A percentile compares a stretch with the other conserved stretches of the same genome.
These are phyloP conservation scores for Arxiozyma bovina DNA, from an alignment of 1,139 yeast species.

Conservation along the genomic window DNA sequence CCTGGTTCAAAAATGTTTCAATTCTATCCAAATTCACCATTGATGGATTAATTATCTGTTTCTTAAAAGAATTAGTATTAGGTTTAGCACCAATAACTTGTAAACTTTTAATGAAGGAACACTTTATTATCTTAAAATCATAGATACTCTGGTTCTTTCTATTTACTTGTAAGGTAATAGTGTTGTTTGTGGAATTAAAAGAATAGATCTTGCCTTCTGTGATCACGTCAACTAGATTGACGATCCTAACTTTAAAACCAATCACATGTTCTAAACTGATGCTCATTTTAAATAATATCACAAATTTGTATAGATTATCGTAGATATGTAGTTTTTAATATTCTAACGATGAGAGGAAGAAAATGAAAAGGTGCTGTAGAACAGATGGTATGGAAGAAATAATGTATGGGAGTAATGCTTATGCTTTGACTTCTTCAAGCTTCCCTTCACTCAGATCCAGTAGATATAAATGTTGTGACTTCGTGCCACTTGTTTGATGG, in stretches of 20 bases:
- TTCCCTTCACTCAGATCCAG: not conserved
- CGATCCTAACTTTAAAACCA: slow-evolving; percentile 47
- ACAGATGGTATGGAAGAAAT: not conserved
- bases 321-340: too few relatives aligned
- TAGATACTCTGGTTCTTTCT: slow-evolving; percentile 28
- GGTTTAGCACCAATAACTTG: slow-evolving; percentile 37
- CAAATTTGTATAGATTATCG: not conserved
- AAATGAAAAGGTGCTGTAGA: too few relatives aligned
- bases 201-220: slow-evolving; percentile 57
- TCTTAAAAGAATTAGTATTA: slow-evolving; percentile 20
- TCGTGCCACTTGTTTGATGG: not conserved
- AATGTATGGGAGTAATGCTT: not conserved
- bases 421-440: not conserved
- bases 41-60: slow-evolving; percentile 25
- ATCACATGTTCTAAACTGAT: slow-evolving; percentile 24
- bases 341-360: not conserved
- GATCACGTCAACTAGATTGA: slow-evolving; percentile 49
- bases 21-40: slow-evolving; percentile 22
- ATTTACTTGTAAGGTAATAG: slow-evolving; percentile 32
- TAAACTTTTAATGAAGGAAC: slow-evolving; percentile 49
- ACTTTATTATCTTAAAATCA: slow-evolving; percentile 45
- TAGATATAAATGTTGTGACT: not conserved
- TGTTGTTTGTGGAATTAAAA: slow-evolving; percentile 39
- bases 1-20: slow-evolving; percentile 17
- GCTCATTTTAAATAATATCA: slow-evolving; percentile 15